Conservation (phyloP, 2,329 filamentous ascomycete species). For the Ceratocystis huliohia region DNA sequence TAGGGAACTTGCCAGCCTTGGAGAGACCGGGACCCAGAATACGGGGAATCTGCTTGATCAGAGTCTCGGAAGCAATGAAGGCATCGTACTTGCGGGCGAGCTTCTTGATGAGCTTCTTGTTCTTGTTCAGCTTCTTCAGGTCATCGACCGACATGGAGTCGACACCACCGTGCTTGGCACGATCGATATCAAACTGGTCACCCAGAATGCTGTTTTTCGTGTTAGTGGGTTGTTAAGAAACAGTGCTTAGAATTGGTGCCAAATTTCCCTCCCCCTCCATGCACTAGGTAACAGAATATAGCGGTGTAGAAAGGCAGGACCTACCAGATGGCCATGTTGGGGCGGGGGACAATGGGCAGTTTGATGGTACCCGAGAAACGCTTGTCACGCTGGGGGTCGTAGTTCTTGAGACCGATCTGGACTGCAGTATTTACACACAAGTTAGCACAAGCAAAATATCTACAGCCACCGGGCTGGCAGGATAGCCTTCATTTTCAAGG, state of each 20-base stretch:
- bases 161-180: slow-evolving; percentile 97
- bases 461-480: neutral
- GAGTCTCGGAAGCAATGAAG: slow-evolving; percentile 88
- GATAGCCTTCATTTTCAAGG: neutral
- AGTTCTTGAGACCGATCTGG: slow-evolving; percentile 94
- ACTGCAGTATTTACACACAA: slow-evolving; percentile 26
- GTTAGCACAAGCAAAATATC: slow-evolving; percentile 7
- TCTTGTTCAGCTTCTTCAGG: slow-evolving; percentile 99
- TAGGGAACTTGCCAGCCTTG: slow-evolving; percentile 99
- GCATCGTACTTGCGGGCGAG: slow-evolving; percentile 99
- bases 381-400: slow-evolving; percentile 99
- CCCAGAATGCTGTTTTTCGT: slow-evolving; percentile 39
- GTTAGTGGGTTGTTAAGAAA: neutral
- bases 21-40: slow-evolving; percentile 96
- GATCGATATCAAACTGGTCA: slow-evolving; percentile 94
- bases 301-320: slow-evolving; percentile 14
- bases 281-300: neutral
- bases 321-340: slow-evolving; percentile 70
- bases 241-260: neutral
- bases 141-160: slow-evolving; percentile 98
- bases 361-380: slow-evolving; percentile 99
- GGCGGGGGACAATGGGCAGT: slow-evolving; percentile 82
- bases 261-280: neutral
- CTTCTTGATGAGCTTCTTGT: slow-evolving; percentile 99
- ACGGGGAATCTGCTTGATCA: slow-evolving; percentile 99